Conservation (phyloP, 2,329 filamentous ascomycete species). For the Alternaria infectoria region DNA sequence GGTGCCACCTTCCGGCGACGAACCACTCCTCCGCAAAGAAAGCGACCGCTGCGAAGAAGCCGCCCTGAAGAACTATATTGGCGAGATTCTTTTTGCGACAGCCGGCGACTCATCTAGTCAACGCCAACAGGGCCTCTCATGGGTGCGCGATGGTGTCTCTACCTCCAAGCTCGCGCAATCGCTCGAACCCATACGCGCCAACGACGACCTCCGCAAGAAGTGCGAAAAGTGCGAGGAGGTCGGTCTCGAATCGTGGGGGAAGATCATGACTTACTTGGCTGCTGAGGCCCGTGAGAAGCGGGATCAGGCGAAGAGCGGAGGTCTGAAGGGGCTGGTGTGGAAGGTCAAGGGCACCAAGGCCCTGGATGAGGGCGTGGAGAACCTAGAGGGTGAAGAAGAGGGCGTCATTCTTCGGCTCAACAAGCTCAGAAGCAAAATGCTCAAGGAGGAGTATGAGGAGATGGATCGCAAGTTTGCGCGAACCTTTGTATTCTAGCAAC, state of each 20-base stretch:
- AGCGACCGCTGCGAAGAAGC: slow-evolving; percentile 82
- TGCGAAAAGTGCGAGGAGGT: slow-evolving; percentile 80
- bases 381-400: slow-evolving; percentile 44
- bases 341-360: slow-evolving; percentile 33
- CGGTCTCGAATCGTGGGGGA: slow-evolving; percentile 80
- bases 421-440: slow-evolving; percentile 42
- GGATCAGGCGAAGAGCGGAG: slow-evolving; percentile 28
- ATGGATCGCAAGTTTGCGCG: slow-evolving; percentile 44
- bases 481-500: slow-evolving; percentile 43
- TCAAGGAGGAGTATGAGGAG: slow-evolving; percentile 44
- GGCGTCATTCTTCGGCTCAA: slow-evolving; percentile 43
- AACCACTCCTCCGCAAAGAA: slow-evolving; percentile 68
- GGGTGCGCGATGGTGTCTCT: slow-evolving; percentile 84
- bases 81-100: slow-evolving; percentile 85
- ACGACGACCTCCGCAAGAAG: slow-evolving; percentile 58
- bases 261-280: slow-evolving; percentile 75
- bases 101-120: slow-evolving; percentile 50
- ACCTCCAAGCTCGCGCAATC: slow-evolving; percentile 69
- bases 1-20: slow-evolving; percentile 72
- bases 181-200: slow-evolving; percentile 56
- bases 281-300: slow-evolving; percentile 49
- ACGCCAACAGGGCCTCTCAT: slow-evolving; percentile 73
- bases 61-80: slow-evolving; percentile 85
- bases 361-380: slow-evolving; percentile 38
- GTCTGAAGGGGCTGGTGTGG: slow-evolving; percentile 30